Evolutionary conservation across 2,329 filamentous ascomycete genomes (phyloP).

Genomic region (Plenodomus biglobosus): DNA sequence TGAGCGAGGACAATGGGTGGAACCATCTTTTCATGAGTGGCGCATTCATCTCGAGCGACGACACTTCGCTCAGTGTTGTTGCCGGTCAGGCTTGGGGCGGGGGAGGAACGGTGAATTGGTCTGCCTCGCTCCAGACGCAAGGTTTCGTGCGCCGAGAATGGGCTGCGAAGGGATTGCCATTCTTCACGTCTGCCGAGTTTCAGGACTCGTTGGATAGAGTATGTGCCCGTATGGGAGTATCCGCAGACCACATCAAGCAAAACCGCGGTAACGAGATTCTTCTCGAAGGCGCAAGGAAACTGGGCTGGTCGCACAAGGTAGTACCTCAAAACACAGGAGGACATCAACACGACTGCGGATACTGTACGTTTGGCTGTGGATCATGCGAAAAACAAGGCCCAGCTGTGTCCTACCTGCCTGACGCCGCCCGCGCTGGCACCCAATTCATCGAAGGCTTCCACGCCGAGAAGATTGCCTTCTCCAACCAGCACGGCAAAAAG

Average conservation of each 20-base stretch:
- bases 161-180: conserved; percentile 68
- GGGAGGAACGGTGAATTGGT: conserved; percentile 89
- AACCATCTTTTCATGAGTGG: conserved; percentile 70
- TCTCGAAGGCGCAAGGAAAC: conserved; percentile 71
- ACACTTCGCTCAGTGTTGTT: conserved; percentile 58
- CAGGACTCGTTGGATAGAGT: conserved; percentile 80
- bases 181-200: conserved; percentile 73
- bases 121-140: conserved; percentile 67
- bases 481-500: conserved; percentile 54
- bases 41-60: conserved; percentile 58
- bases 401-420: conserved; percentile 73
- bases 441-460: conserved; percentile 82
- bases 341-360: conserved; percentile 70
- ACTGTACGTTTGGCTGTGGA: conserved; percentile 62
- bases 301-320: conserved; percentile 69
- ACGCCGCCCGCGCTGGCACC: conserved; percentile 75
- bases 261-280: conserved; percentile 71
- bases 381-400: conserved; percentile 78
- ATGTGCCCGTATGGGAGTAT: conserved; percentile 76
- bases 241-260: conserved; percentile 65
- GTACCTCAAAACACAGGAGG: conserved; percentile 81
- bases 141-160: conserved; percentile 78
- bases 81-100: conserved; percentile 79
- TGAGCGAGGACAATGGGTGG: conserved; percentile 64
- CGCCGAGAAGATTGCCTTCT: conserved; percentile 71